Evolutionary conservation across 495 filamentous ascomycete genomes (phyloP), one percentile per base, ranked within the genome.

Genomic region (Melanomma pulvis-pyrius): DNA sequence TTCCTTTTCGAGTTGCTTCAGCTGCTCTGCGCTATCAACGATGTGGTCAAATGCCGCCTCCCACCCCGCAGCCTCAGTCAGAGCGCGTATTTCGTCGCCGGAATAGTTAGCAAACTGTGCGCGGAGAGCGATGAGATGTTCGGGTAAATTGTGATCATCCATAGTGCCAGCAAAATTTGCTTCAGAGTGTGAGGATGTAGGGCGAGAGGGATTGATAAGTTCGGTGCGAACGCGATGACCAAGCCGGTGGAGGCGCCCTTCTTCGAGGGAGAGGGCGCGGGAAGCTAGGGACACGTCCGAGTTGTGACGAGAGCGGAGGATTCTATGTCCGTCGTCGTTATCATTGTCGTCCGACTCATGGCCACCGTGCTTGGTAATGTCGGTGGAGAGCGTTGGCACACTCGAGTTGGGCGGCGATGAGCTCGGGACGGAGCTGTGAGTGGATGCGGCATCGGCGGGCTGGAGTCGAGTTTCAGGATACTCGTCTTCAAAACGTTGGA

Each of bases 401-500:
- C 32, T 67, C 3, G 66, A 67, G 4, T 53, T 39, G 21, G 53
- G 56, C 0, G 59, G 70, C 9, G 69, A 71, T 9, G 69, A 34
- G 39, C 54, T 61, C 28, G 60, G 59, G 11, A 24, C 39, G n/a
- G 65, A 63, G 21, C 58, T 66, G 48, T 67, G 69, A 9, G 50
- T 63, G 1, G 69, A 71, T 8, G 59, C 54, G 24, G 39, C 47
- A 26, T 72, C 63, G 67, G 58, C 36, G 47, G 41, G 22, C 30
- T 22, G 12, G 71, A 72, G 17, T 15, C 91, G 86, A 1, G 89
- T 93, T 73, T 98, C 94, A 12, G 94, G 94, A 71, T 92, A 98
- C 77, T 97, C 93, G 71, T 93, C 88, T 73, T 98, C 94, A 67
- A 98, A 98, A 21, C 94, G 90, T 72, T 90, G 85, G 73, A 98